Evolutionary conservation across 2,329 filamentous ascomycete genomes (phyloP).

Genomic region (Clonostachys chloroleuca): DNA sequence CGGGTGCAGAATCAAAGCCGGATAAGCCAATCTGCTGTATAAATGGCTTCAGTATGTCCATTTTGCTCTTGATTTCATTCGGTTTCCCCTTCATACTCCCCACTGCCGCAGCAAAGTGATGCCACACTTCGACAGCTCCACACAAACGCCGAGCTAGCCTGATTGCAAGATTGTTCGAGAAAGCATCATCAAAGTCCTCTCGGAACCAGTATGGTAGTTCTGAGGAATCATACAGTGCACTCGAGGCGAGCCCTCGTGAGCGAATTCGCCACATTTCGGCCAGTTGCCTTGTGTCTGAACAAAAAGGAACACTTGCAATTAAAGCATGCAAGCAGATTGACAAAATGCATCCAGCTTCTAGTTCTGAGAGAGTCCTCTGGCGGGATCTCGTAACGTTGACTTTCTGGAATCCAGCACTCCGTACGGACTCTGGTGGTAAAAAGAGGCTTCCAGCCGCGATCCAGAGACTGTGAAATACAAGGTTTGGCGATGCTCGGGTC

Average conservation of each 20-base stretch:
- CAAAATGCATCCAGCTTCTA: slow-evolving; percentile 47
- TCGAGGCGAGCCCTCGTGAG: slow-evolving; percentile 37
- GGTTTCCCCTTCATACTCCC: too few species aligned
- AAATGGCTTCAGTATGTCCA: too few species aligned
- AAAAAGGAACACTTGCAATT: slow-evolving; percentile 50
- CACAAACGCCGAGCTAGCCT: slow-evolving; percentile 55
- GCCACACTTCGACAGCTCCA: slow-evolving; percentile 47
- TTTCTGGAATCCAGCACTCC: slow-evolving; percentile 9
- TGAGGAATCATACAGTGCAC: not conserved
- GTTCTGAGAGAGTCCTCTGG: slow-evolving; percentile 30
- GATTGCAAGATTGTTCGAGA: slow-evolving; percentile 56
- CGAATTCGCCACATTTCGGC: slow-evolving; percentile 58
- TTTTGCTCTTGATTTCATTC: too few species aligned
- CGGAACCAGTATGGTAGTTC: slow-evolving; percentile 28
- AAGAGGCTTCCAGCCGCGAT: slow-evolving; percentile 55
- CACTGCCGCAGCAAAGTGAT: slow-evolving; percentile 41
- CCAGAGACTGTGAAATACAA: slow-evolving; percentile 64
- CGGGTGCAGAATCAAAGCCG: slow-evolving; percentile 13
- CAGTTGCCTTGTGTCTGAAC: slow-evolving; percentile 40
- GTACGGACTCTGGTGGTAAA: slow-evolving; percentile 41
- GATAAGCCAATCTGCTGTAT: slow-evolving; percentile 7
- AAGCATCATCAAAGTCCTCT: slow-evolving; percentile 56
- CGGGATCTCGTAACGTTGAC: not conserved
- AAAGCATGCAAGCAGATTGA: slow-evolving; percentile 61
- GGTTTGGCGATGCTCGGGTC: slow-evolving; percentile 48